A percentile compares a stretch with the other conserved stretches of the same genome.
These are phyloP conservation scores for Penicillium paradoxum DNA, from an alignment of 495 filamentous ascomycete genomes.

Conservation along the genomic window DNA sequence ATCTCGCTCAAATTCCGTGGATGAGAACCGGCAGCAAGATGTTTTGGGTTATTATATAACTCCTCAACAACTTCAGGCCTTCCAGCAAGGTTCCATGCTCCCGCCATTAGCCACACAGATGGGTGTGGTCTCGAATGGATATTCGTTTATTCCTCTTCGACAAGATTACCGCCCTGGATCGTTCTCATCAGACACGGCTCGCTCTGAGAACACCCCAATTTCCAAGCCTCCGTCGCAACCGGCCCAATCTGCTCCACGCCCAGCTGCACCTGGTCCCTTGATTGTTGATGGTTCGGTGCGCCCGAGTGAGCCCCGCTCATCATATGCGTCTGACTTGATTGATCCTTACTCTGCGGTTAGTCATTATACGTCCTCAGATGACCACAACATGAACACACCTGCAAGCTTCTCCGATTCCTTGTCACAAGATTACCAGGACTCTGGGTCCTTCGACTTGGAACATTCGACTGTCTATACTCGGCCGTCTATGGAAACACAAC, in stretches of 20 bases:
- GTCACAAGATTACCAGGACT: slow-evolving; percentile 39
- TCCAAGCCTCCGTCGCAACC: slow-evolving; percentile 21
- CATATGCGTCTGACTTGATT: slow-evolving; percentile 24
- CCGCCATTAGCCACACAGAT: slow-evolving; percentile 43
- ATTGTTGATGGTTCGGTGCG: slow-evolving; percentile 45
- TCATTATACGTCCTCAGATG: slow-evolving; percentile 40
- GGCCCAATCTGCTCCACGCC: slow-evolving; percentile 24
- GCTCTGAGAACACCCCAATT: slow-evolving; percentile 18
- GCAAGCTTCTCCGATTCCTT: slow-evolving; percentile 41
- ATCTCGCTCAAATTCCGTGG: slow-evolving; percentile 37
- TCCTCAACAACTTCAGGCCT: slow-evolving; percentile 49
- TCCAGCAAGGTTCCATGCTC: slow-evolving; percentile 42
- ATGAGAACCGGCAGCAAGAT: slow-evolving; percentile 50
- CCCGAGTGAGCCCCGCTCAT: slow-evolving; percentile 28
- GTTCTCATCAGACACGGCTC: slow-evolving; percentile 25
- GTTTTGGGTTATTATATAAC: slow-evolving; percentile 64
- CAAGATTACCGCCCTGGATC: slow-evolving; percentile 38
- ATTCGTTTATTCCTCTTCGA: slow-evolving; percentile 38
- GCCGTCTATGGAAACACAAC: slow-evolving; percentile 26
- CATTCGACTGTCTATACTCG: slow-evolving; percentile 24
- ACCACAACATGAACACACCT: slow-evolving; percentile 37
- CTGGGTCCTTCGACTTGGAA: slow-evolving; percentile 35
- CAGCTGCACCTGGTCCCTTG: slow-evolving; percentile 25
- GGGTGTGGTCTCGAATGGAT: slow-evolving; percentile 44
- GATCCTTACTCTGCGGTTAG: slow-evolving; percentile 31